Conservation (phyloP, 306 rosid genomes). For the Ochetophila trinervis region DNA sequence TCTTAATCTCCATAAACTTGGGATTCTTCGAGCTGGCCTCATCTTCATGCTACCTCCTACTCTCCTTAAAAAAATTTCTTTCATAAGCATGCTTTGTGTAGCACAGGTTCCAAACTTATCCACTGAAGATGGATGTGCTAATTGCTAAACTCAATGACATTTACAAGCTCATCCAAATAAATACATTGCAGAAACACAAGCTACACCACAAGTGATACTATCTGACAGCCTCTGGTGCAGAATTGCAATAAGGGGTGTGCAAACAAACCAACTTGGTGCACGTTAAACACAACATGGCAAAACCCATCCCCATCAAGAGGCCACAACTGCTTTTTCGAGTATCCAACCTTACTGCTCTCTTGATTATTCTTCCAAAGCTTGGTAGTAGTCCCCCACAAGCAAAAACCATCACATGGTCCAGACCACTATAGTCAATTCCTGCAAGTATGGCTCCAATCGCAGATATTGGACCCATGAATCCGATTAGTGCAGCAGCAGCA, state of each 20-base stretch:
- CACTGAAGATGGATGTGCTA: neutral
- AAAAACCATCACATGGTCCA: conserved; percentile 86
- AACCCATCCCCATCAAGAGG: conserved; percentile 55
- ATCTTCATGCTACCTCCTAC: neutral
- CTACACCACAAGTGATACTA: conserved; percentile 25
- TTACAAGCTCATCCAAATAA: conserved; percentile 5
- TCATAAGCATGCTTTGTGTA: neutral
- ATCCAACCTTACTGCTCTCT: conserved; percentile 72
- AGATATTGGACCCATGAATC: conserved; percentile 86
- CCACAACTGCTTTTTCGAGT: conserved; percentile 64
- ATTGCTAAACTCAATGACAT: neutral
- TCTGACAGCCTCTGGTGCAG: conserved; percentile 96
- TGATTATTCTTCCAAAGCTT: conserved; percentile 59
- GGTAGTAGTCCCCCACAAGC: conserved; percentile 95
- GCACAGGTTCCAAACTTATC: neutral
- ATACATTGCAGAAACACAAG: conserved; percentile 16
- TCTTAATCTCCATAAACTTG: neutral
- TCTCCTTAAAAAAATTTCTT: neutral
- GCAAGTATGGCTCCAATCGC: conserved; percentile 94
- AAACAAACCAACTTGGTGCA: conserved; percentile 94
- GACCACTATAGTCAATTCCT: conserved; percentile 91
- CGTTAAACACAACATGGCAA: conserved; percentile 74
- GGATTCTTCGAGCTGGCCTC: too few relatives aligned
- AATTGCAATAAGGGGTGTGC: conserved; percentile 99
- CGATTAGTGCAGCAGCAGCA: conserved; percentile 79